Evolutionary conservation across 202 grass and related monocot species (phyloP).

Genomic region (Digitaria exilis): DNA sequence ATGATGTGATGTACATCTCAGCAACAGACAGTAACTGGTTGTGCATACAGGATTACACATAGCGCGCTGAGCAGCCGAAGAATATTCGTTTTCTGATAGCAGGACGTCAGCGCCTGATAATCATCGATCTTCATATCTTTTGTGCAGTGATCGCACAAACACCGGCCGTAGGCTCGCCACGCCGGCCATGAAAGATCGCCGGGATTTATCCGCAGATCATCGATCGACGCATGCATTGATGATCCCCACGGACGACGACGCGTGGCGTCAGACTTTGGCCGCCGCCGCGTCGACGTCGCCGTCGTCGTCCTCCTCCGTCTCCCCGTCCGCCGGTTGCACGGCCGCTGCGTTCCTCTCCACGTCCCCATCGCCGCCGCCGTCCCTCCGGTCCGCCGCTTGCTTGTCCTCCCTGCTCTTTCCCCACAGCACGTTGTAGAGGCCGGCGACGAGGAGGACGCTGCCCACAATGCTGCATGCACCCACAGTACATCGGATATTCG

Average conservation of each 20-base stretch:
- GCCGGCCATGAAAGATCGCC: background rate
- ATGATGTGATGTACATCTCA: background rate
- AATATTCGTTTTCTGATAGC: background rate
- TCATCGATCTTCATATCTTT: background rate
- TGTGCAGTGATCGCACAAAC: background rate
- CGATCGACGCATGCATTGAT: background rate
- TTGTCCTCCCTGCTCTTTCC: conserved; percentile 61
- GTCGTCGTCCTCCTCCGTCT: background rate
- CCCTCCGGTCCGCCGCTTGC: background rate
- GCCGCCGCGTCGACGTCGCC: background rate
- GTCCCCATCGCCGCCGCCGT: background rate
- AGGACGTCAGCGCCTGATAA: background rate
- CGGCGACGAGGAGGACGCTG: conserved; percentile 63
- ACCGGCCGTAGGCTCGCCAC: background rate
- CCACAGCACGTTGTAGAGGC: conserved; percentile 84
- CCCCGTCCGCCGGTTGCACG: background rate
- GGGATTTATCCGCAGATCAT: background rate
- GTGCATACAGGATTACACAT: background rate
- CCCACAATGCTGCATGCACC: conserved; percentile 70
- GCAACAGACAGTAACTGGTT: background rate
- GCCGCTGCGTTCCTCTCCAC: conserved; percentile 2
- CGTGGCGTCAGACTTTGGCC: conserved; percentile 36
- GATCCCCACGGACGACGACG: background rate
- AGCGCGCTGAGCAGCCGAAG: background rate
- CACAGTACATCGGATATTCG: background rate